A percentile compares a stretch with the other conserved stretches of the same genome.
Conservation (phyloP, 2,329 filamentous ascomycete genomes). For the Calonectria hawksworthii region DNA sequence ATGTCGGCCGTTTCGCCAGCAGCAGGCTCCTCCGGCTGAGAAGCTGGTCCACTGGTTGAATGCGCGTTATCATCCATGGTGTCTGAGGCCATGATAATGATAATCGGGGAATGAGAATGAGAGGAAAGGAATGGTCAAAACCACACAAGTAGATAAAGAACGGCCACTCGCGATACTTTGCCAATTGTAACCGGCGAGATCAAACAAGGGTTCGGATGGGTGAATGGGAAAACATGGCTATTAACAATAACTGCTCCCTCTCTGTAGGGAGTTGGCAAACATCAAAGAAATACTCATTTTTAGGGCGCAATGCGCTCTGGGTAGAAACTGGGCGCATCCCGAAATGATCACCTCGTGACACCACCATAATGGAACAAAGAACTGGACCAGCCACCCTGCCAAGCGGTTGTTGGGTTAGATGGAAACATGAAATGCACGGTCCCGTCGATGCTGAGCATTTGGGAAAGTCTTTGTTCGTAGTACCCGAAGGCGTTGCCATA, state of each 20-base stretch:
- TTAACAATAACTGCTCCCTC: slow-evolving; percentile 1
- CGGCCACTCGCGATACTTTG: not conserved
- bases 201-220: not conserved
- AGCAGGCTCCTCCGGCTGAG: not conserved
- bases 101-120: not conserved
- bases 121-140: not conserved
- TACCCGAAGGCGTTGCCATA: not conserved
- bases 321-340: slow-evolving; percentile 1
- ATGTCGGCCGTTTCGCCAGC: not conserved
- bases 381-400: slow-evolving; percentile 18
- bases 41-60: not conserved
- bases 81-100: slow-evolving; percentile 23
- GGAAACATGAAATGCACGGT: not conserved
- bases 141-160: not conserved
- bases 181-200: not conserved
- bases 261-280: not conserved
- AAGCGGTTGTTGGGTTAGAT: not conserved
- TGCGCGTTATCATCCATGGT: slow-evolving; percentile 6
- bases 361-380: slow-evolving; percentile 43
- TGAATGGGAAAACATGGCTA: not conserved
- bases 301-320: slow-evolving; percentile 23
- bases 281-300: slow-evolving; percentile 18
- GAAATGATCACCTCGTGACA: slow-evolving; percentile 13
- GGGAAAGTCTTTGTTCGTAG: not conserved
- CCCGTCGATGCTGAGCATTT: not conserved